A percentile compares a stretch with the other conserved stretches of the same genome.
Evolutionary conservation across 495 filamentous ascomycete species (phyloP).

Genomic region (Baudoinia panamericana): DNA sequence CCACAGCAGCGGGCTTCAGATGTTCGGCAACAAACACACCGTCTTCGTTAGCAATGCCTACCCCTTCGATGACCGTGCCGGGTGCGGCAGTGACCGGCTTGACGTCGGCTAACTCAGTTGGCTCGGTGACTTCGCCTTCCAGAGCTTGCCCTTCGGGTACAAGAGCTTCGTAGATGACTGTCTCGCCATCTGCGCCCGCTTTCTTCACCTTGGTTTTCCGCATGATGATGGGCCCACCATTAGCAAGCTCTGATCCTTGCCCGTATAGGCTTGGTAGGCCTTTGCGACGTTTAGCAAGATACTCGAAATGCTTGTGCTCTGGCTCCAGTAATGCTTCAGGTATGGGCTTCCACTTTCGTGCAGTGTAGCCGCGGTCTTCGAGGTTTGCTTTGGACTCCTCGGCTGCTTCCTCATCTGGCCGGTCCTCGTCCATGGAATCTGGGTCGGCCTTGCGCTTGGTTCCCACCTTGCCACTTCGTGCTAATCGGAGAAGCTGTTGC

Average conservation of each 20-base stretch:
- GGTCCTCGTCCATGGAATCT: constrained; percentile 25
- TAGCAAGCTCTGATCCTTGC: constrained; percentile 31
- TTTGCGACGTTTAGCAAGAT: constrained; percentile 75
- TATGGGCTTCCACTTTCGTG: constrained; percentile 65
- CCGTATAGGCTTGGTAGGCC: constrained; percentile 49
- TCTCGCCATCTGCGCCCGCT: constrained; percentile 62
- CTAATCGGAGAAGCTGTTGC: constrained; percentile 65
- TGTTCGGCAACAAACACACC: constrained; percentile 47
- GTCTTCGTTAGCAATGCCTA: constrained; percentile 47
- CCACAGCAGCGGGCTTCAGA: constrained; percentile 34
- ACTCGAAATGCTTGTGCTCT: constrained; percentile 46
- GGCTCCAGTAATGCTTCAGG: constrained; percentile 63
- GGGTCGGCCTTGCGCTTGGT: constrained; percentile 33
- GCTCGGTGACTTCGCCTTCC: constrained; percentile 63
- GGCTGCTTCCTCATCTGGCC: constrained; percentile 33
- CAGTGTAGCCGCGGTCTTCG: constrained; percentile 48
- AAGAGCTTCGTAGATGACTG: constrained; percentile 66
- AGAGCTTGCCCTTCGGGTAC: constrained; percentile 68
- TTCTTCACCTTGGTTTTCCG: constrained; percentile 66
- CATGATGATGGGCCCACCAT: constrained; percentile 34
- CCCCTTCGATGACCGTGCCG: constrained; percentile 48
- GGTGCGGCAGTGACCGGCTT: constrained; percentile 39
- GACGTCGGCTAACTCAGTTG: constrained; percentile 27
- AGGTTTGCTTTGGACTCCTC: constrained; percentile 37
- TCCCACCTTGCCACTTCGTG: constrained; percentile 42